Conservation (phyloP, 495 filamentous ascomycete species). For the Collariella sp. region DNA sequence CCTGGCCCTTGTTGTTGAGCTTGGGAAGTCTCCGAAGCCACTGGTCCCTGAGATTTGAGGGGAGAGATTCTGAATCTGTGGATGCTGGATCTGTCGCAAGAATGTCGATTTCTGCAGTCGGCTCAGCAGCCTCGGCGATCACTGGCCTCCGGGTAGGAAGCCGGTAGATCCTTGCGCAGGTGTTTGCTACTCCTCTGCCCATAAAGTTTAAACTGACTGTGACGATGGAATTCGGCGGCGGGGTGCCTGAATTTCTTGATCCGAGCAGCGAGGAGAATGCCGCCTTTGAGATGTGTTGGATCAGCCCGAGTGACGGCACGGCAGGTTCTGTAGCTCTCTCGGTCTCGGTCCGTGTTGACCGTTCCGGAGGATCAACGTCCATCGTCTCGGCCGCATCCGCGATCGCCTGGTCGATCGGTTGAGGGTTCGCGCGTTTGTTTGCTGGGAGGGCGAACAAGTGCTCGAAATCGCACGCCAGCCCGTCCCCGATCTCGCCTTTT, state of each 20-base stretch:
- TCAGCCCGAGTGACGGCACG: conserved; percentile 4
- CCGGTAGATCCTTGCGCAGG: conserved; percentile 41
- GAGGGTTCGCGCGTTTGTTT: conserved; percentile 12
- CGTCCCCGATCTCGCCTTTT: conserved; percentile 76
- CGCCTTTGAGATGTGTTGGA: conserved; percentile 27
- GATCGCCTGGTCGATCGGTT: conserved; percentile 8
- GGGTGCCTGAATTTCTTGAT: conserved; percentile 5
- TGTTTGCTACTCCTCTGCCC: conserved; percentile 30
- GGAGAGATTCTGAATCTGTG: conserved; percentile 15
- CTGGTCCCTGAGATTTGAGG: conserved; percentile 32
- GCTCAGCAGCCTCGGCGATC: too few species aligned
- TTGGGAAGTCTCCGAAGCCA: conserved; percentile 34
- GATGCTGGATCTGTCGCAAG: conserved; percentile 30
- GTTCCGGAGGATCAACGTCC: conserved; percentile 16
- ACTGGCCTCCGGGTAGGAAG: conserved; percentile 24
- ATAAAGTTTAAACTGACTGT: conserved; percentile 31
- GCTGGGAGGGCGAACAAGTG: conserved; percentile 38
- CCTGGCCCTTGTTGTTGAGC: neutral
- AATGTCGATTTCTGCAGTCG: conserved; percentile 33
- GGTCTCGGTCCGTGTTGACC: neutral
- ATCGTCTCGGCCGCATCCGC: conserved; percentile 16
- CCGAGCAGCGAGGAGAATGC: conserved; percentile 20
- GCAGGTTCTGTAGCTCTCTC: neutral
- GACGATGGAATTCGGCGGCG: conserved; percentile 22
- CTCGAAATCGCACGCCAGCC: conserved; percentile 87